Evolutionary conservation across 768 basidiomycete genomes (phyloP).

Genomic region (Mycena pura): DNA sequence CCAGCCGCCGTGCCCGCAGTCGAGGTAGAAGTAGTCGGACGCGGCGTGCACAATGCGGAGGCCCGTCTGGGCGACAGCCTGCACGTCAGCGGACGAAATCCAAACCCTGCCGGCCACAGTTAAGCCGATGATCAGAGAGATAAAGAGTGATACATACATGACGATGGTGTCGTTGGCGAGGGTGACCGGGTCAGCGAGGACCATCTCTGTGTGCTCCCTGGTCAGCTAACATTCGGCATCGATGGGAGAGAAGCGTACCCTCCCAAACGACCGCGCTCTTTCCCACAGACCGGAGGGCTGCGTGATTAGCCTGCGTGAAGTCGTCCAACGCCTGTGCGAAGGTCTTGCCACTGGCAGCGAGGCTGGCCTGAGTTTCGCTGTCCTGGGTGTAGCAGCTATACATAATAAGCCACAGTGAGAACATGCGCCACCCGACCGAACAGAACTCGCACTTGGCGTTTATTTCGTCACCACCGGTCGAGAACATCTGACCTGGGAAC

Average conservation of each 20-base stretch:
- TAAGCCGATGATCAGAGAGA: neutral
- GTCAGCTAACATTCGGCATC: neutral
- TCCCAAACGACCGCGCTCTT: slow-evolving; percentile 73
- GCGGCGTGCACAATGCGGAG: slow-evolving; percentile 55
- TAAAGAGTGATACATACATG: slow-evolving; percentile 33
- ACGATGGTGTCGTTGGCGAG: slow-evolving; percentile 50
- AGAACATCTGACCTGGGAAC: slow-evolving; percentile 53
- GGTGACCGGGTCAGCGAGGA: slow-evolving; percentile 47
- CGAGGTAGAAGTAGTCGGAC: slow-evolving; percentile 63
- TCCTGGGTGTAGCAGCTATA: slow-evolving; percentile 54
- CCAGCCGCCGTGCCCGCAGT: slow-evolving; percentile 58
- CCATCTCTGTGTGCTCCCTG: slow-evolving; percentile 49
- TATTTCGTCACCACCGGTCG: slow-evolving; percentile 70
- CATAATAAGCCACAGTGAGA: neutral
- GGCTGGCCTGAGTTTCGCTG: slow-evolving; percentile 44
- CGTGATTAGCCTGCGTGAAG: slow-evolving; percentile 56
- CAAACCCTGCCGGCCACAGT: slow-evolving; percentile 44
- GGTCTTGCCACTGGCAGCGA: slow-evolving; percentile 46
- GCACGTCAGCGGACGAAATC: slow-evolving; percentile 51
- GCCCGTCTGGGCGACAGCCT: slow-evolving; percentile 45
- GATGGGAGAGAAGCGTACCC: slow-evolving; percentile 34
- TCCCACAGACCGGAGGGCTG: slow-evolving; percentile 44
- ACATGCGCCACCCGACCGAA: neutral
- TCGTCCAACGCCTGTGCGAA: slow-evolving; percentile 53
- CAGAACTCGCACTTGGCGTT: slow-evolving; percentile 43